A percentile compares a stretch with the other conserved stretches of the same genome.
Conservation (phyloP, 495 filamentous ascomycete species). For the Daldinia grandis region DNA sequence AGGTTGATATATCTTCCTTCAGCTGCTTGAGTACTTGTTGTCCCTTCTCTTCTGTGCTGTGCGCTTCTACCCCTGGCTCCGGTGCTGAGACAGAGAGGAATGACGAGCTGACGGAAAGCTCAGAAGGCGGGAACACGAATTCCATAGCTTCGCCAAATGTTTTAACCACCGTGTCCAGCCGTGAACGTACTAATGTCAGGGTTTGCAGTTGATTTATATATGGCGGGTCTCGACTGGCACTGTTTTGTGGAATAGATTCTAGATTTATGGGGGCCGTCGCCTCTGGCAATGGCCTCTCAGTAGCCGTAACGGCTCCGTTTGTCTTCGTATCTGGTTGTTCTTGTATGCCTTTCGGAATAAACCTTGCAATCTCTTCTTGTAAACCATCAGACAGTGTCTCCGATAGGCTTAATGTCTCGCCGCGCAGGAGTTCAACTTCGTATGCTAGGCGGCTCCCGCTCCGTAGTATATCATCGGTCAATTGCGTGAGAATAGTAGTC, state of each 20-base stretch:
- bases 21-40: conserved; percentile 74
- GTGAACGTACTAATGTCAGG: conserved; percentile 78
- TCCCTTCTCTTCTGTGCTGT: conserved; percentile 79
- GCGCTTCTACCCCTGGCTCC: conserved; percentile 67
- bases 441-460: conserved; percentile 87
- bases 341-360: conserved; percentile 65
- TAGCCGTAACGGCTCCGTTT: conserved; percentile 9
- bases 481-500: conserved; percentile 80
- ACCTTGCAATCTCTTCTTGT: conserved; percentile 71
- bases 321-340: conserved; percentile 32
- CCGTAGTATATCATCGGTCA: conserved; percentile 94
- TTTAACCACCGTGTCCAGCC: conserved; percentile 84
- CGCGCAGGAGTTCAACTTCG: conserved; percentile 90
- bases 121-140: conserved; percentile 86
- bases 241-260: conserved; percentile 28
- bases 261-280: conserved; percentile 17
- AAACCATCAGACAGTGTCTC: conserved; percentile 79
- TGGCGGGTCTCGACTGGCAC: conserved; percentile 62
- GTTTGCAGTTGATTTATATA: conserved; percentile 83
- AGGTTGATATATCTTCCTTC: conserved; percentile 72
- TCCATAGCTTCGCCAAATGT: conserved; percentile 94
- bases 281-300: conserved; percentile 43
- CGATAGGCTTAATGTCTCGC: conserved; percentile 79
- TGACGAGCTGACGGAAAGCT: conserved; percentile 73
- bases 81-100: conserved; percentile 85